Percentiles rank a stretch among this genome's conserved stretches.
These are phyloP conservation scores for Dendrothele bispora DNA, from an alignment of 768 basidiomycete species.

Conservation along the genomic window DNA sequence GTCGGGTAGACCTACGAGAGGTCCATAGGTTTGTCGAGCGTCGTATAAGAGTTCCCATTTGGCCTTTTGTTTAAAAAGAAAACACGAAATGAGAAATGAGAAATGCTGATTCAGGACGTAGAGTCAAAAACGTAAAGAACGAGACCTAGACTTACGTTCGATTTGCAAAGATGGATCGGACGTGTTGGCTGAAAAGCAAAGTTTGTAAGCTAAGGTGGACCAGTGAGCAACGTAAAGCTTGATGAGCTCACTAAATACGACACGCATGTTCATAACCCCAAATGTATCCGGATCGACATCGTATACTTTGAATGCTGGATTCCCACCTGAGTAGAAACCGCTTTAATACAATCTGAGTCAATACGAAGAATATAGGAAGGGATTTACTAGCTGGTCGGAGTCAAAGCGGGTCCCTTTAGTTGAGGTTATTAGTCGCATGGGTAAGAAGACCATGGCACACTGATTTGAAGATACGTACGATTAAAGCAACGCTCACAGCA, in stretches of 20 bases:
- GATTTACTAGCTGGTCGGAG: slow-evolving; percentile 31
- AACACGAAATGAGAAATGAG: neutral
- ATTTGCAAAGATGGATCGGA: slow-evolving; percentile 25
- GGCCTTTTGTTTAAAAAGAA: slow-evolving; percentile 16
- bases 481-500: slow-evolving; percentile 29
- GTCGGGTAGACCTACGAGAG: slow-evolving; percentile 21
- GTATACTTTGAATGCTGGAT: slow-evolving; percentile 39
- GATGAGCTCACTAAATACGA: slow-evolving; percentile 29
- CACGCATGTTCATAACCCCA: slow-evolving; percentile 35
- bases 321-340: too few relatives aligned
- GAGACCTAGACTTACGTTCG: slow-evolving; percentile 12
- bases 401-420: slow-evolving; percentile 30
- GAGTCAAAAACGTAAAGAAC: neutral
- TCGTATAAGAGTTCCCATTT: slow-evolving; percentile 35
- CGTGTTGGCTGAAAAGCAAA: slow-evolving; percentile 18
- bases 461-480: slow-evolving; percentile 13
- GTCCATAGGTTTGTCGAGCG: slow-evolving; percentile 34
- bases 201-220: neutral
- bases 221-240: neutral
- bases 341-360: neutral
- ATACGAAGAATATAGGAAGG: neutral
- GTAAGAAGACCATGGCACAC: neutral
- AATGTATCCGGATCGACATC: slow-evolving; percentile 42
- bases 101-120: slow-evolving; percentile 11
- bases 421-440: neutral